Conservation (phyloP, 2,329 filamentous ascomycete species). For the Sporothrix brunneoviolacea region DNA sequence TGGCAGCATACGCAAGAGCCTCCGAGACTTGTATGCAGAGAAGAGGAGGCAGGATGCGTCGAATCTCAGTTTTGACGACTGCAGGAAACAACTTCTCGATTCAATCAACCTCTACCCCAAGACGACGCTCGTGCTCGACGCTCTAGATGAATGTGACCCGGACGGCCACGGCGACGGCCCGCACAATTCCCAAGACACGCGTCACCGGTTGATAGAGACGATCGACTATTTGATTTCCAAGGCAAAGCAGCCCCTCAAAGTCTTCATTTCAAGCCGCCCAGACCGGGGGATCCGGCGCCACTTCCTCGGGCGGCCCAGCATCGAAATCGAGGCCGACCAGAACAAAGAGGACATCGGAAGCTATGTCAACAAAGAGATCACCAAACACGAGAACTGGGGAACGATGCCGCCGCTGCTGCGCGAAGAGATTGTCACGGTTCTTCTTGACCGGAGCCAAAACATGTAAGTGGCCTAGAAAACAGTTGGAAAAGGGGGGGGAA, state of each 20-base stretch:
- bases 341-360: constrained; percentile 25
- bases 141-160: constrained; percentile 30
- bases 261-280: constrained; percentile 30
- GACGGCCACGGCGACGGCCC: too few relatives aligned
- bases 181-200: too few relatives aligned
- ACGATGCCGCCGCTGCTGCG: constrained; percentile 15
- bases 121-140: constrained; percentile 30
- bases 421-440: constrained; percentile 19
- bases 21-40: constrained; percentile 5
- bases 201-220: constrained; percentile 22
- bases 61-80: neutral
- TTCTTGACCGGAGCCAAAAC: constrained; percentile 22
- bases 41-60: neutral
- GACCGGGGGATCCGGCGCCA: constrained; percentile 23
- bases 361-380: constrained; percentile 23
- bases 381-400: constrained; percentile 16
- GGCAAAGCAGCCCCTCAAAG: constrained; percentile 23
- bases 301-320: constrained; percentile 19
- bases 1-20: constrained; percentile 6
- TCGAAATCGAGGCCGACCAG: constrained; percentile 23
- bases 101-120: constrained; percentile 25
- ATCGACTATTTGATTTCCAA: constrained; percentile 22
- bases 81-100: constrained; percentile 19
- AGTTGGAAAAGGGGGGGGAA: too few relatives aligned
- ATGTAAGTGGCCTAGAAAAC: too few relatives aligned